phyloP scores from a whole-genome alignment of 1,139 yeast species.

The Candida frijolesensis region DNA sequence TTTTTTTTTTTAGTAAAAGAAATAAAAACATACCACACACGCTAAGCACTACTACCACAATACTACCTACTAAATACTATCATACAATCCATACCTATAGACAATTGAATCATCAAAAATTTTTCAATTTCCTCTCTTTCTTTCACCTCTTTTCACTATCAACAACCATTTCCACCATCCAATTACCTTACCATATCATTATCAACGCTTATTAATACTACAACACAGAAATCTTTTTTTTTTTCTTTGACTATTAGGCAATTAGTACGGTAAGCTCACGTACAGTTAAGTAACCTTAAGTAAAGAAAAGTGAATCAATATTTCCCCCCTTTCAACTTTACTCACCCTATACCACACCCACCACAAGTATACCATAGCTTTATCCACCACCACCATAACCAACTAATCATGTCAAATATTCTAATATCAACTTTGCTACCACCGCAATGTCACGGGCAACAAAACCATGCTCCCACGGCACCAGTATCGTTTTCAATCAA shows the following conservation, averaged over 20 bases:
- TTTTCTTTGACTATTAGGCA: not conserved
- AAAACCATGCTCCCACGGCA: not conserved
- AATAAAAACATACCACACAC: not conserved
- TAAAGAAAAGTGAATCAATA: not conserved
- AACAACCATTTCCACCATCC: not conserved
- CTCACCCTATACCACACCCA: not conserved
- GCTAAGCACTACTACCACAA: not conserved
- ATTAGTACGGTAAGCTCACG: no score
- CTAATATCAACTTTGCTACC: slow-evolving; percentile 9
- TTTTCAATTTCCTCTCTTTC: not conserved
- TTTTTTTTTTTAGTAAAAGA: not conserved
- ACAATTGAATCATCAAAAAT: not conserved
- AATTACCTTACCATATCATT: not conserved
- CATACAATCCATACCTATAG: not conserved
- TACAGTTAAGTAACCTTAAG: no score
- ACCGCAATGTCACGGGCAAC: slow-evolving; percentile 1
- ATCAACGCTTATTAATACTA: no score
- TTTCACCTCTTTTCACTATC: not conserved
- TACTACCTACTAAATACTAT: not conserved
- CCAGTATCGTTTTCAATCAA: slow-evolving; percentile 26
- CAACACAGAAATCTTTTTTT: not conserved
- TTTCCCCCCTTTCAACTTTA: not conserved
- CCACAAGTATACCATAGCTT: not conserved
- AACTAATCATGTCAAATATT: slow-evolving; percentile 5
- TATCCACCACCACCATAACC: not conserved